Percentiles rank a stretch among this genome's conserved stretches.
phyloP scores from a whole-genome alignment of 2,329 filamentous ascomycete species.

The Talaromyces marneffei region DNA sequence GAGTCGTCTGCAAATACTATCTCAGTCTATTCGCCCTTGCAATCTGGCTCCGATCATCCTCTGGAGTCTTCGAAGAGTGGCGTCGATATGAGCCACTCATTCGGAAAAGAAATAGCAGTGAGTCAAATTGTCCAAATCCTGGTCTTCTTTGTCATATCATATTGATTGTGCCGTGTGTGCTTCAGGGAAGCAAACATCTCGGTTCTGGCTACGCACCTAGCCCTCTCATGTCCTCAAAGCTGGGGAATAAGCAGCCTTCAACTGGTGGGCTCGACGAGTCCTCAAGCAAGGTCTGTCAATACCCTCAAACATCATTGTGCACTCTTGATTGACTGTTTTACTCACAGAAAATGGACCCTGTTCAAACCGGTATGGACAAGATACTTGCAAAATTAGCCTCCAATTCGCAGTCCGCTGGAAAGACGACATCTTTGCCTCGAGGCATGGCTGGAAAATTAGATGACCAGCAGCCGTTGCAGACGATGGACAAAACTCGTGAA shows the following conservation, averaged over 20 bases:
- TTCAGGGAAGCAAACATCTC: constrained; percentile 24
- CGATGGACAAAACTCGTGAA: constrained; percentile 53
- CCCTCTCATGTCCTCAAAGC: constrained; percentile 29
- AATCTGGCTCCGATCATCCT: background rate
- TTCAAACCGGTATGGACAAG: constrained; percentile 55
- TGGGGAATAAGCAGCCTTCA: constrained; percentile 28
- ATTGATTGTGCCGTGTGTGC: background rate
- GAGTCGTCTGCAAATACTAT: background rate
- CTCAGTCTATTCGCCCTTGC: background rate
- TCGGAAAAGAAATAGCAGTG: constrained; percentile 8
- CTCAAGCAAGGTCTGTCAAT: constrained; percentile 33
- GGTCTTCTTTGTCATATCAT: background rate
- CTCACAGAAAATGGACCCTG: constrained; percentile 44
- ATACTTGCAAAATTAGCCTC: constrained; percentile 42
- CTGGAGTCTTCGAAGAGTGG: background rate
- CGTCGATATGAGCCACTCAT: background rate
- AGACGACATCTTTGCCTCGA: constrained; percentile 18
- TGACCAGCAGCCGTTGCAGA: constrained; percentile 59
- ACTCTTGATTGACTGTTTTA: constrained; percentile 24
- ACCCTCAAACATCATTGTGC: background rate
- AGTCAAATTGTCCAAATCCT: background rate
- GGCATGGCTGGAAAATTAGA: constrained; percentile 61
- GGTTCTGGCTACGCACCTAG: constrained; percentile 25
- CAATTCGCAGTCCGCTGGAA: constrained; percentile 23
- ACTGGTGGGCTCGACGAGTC: constrained; percentile 21